Base-by-base conservation (phyloP, 192 early-diverging fungal species). In the Backusella westeae region DNA sequence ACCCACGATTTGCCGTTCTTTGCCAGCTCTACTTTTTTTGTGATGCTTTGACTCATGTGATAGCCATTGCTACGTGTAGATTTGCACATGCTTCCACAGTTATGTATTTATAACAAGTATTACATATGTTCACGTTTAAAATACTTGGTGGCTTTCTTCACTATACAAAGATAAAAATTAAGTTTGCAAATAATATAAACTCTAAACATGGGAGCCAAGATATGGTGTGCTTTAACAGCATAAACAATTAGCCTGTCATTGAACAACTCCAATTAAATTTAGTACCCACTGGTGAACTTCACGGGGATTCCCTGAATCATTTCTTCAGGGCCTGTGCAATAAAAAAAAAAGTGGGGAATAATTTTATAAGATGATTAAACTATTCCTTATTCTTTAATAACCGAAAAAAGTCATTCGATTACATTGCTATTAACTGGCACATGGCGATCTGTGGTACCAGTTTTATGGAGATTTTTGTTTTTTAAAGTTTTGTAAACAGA, bases 1-100 rank as follows among this genome's bases (percentile, higher is more conserved):
- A 70, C 69, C 69, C 69, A 70, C 35, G 35, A 70, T 70, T 42
- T 70, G 69, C 69, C 69, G 69, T 26, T 26, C n/a, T 70, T 70
- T 70, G 69, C 69, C 69, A 70, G 23, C 10, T 15, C 0, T 9
- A 26, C 2, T 5, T 23, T 63, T 39, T 63, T 23, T 29, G 21
- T 63, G 23, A 63, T 44, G 9, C 12, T 70, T 69, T 44, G 14
- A 39, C 23, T 38, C 36, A 26, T 26, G 36, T 70, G 23, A 36
- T 26, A 70, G 1, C 69, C 32, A 3, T 39, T 29, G 39, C 21
- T 23, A 39, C 29, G 21, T 39, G 23, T 26, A 23, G 23, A 70
- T 26, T 39, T 26, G 39, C 36, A 39, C 21, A 39, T 39, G 38
- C 38, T 70, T 38, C 21, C n/a, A 39, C 21, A 32, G 23, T n/a